Evolutionary conservation across 2,329 filamentous ascomycete genomes (phyloP).

Genomic region (Aspergillus thermomutatus): DNA sequence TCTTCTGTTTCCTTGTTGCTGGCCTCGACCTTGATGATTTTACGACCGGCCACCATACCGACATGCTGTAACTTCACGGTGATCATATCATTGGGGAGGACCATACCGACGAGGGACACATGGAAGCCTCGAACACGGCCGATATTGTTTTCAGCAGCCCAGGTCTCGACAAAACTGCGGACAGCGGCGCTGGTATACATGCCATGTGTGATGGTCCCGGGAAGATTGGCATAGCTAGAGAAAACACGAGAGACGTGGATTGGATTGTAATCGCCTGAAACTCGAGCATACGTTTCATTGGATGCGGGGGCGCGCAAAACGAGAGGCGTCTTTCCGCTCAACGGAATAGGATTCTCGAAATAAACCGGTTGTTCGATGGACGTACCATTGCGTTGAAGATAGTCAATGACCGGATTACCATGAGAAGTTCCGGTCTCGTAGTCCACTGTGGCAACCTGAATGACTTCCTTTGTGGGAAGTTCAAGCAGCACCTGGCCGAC

Average conservation of each 20-base stretch:
- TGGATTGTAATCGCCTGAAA: conserved; percentile 97
- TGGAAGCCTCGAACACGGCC: conserved; percentile 97
- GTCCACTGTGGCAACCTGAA: conserved; percentile 95
- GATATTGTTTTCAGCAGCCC: conserved; percentile 98
- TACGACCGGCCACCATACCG: conserved; percentile 95
- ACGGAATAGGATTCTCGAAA: conserved; percentile 95
- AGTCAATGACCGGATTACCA: conserved; percentile 95
- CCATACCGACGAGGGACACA: conserved; percentile 96
- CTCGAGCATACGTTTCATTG: conserved; percentile 96
- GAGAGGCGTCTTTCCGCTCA: conserved; percentile 87
- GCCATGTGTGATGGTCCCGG: conserved; percentile 96
- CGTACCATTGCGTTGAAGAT: conserved; percentile 84
- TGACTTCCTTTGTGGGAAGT: conserved; percentile 92
- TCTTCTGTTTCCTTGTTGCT: conserved; percentile 95
- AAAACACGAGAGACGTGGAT: conserved; percentile 98
- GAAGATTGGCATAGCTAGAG: conserved; percentile 89
- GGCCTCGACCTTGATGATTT: conserved; percentile 98
- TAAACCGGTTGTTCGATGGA: conserved; percentile 94
- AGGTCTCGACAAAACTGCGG: conserved; percentile 92
- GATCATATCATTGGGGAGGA: conserved; percentile 91
- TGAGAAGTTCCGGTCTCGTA: conserved; percentile 89
- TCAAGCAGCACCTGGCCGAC: conserved; percentile 89
- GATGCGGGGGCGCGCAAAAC: conserved; percentile 87
- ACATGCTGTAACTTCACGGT: conserved; percentile 94
- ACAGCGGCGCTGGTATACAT: conserved; percentile 99